phyloP scores from a whole-genome alignment of 164 flowering plant genomes.

The Pachysandra terminalis region DNA sequence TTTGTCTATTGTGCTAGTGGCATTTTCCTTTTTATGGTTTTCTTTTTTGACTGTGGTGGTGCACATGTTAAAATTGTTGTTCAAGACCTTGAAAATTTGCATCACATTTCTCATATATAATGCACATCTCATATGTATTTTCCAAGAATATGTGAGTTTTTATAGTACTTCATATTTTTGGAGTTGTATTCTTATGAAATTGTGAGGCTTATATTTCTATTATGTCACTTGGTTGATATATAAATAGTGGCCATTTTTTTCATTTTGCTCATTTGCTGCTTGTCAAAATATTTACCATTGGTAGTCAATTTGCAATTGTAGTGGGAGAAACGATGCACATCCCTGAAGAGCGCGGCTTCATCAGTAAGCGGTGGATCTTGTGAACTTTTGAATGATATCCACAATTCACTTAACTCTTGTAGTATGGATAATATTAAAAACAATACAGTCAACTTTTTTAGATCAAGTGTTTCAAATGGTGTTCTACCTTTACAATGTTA shows the following conservation, averaged over 20 bases:
- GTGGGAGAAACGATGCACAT: constrained; percentile 71
- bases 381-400: constrained; percentile 78
- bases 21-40: too few species aligned
- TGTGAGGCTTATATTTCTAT: too few species aligned
- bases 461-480: constrained; percentile 44
- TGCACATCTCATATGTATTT: too few species aligned
- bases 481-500: constrained; percentile 85
- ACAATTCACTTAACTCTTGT: constrained; percentile 41
- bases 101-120: too few species aligned
- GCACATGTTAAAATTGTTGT: too few species aligned
- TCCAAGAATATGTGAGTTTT: too few species aligned
- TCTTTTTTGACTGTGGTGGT: too few species aligned
- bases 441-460: constrained; percentile 28
- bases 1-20: too few species aligned
- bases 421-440: constrained; percentile 41
- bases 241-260: neutral
- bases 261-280: neutral
- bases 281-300: neutral
- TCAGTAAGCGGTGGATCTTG: constrained; percentile 25
- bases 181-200: too few species aligned
- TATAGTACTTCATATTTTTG: too few species aligned
- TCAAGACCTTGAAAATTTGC: too few species aligned
- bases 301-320: constrained; percentile 27
- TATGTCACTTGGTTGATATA: too few species aligned
- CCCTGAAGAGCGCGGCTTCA: constrained; percentile 34